Evolutionary conservation across 2,329 filamentous ascomycete genomes (phyloP), one percentile per base, ranked within the genome.

Genomic region (Aspergillus aculeatus): DNA sequence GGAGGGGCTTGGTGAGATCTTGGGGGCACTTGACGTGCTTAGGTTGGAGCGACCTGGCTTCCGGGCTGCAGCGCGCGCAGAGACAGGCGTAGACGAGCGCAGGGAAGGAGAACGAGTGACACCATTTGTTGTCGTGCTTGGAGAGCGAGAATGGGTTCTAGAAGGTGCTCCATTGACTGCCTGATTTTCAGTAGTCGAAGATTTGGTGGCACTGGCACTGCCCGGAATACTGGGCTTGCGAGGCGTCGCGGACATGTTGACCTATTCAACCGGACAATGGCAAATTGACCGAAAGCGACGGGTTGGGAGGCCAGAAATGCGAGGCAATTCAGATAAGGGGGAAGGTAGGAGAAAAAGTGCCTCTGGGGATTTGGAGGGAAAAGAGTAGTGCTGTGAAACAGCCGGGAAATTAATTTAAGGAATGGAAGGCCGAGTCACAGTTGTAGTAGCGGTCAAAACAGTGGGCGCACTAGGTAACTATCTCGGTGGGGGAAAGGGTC

Each of bases 61-160:
- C 66, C 86, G 82, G 56, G 86, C 86, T 56, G 89, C 87, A 56
- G 88, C 88, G 68, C 90, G 87, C 61, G 90, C 90, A 62, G 90
- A 91, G 23, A 91, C 84, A 32, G 88, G 74, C 12, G 70, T 67
- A 2, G 76, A 76, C 19, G 72, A 70, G 69, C 90, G 86, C 62
- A 86, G 80, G 14, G 90, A 91, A 62, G 88, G 84, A 50, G 84
- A 86, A 62, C 88, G 83, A 57, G 82, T 79, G n/a, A 82, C 77
- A 53, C 79, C 77, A 62, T 79, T 77, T 31, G 77, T 69, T 32
- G 81, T 74, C 16, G 81, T 75, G 61, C 82, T 79, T 31, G 83
- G 81, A 52, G 85, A 82, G 24, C 84, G 78, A 47, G 73, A 69
- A 66, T 75, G 70, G 55, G 69, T 71, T 68, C 76, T 74, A 63